These are phyloP conservation scores for Pyrenophora teres DNA, from an alignment of 2,329 filamentous ascomycete genomes.

Conservation along the genomic window DNA sequence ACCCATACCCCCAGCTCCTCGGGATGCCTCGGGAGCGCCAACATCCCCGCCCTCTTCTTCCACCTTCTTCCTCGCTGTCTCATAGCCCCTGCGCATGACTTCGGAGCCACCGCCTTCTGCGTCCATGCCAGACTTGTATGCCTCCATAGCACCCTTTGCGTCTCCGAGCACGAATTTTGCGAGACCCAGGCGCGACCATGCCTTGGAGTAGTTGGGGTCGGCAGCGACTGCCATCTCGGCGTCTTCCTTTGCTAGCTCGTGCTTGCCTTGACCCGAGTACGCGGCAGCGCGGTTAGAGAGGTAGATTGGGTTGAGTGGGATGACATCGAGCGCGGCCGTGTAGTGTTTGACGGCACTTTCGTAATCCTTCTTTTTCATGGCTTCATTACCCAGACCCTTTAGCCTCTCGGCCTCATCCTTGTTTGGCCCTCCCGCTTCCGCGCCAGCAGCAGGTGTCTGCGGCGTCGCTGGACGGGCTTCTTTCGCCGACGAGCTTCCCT, in stretches of 20 bases:
- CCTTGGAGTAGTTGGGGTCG: constrained; percentile 95
- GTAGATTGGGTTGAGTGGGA: constrained; percentile 91
- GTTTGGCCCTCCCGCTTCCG: constrained; percentile 54
- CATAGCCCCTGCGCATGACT: constrained; percentile 95
- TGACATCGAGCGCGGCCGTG: constrained; percentile 79
- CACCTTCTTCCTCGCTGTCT: constrained; percentile 87
- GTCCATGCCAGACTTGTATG: constrained; percentile 90
- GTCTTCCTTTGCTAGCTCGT: constrained; percentile 81
- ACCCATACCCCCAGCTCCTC: constrained; percentile 53
- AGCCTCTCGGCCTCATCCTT: constrained; percentile 84
- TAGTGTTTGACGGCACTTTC: constrained; percentile 80
- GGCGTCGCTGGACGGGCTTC: constrained; percentile 50
- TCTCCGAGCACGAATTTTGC: constrained; percentile 92
- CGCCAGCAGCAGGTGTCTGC: constrained; percentile 37
- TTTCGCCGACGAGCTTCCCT: constrained; percentile 49
- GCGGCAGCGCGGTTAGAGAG: constrained; percentile 96
- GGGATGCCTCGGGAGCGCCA: constrained; percentile 48
- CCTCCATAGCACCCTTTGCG: constrained; percentile 88
- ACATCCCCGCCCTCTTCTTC: constrained; percentile 73
- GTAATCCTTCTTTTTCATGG: constrained; percentile 96
- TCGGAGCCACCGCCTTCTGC: constrained; percentile 93
- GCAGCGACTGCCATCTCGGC: constrained; percentile 87
- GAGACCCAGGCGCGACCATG: constrained; percentile 90
- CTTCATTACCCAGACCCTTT: constrained; percentile 89
- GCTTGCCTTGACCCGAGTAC: constrained; percentile 81